Base-by-base conservation (phyloP, 2,329 filamentous ascomycete genomes). In the Fusarium vanettenii region DNA sequence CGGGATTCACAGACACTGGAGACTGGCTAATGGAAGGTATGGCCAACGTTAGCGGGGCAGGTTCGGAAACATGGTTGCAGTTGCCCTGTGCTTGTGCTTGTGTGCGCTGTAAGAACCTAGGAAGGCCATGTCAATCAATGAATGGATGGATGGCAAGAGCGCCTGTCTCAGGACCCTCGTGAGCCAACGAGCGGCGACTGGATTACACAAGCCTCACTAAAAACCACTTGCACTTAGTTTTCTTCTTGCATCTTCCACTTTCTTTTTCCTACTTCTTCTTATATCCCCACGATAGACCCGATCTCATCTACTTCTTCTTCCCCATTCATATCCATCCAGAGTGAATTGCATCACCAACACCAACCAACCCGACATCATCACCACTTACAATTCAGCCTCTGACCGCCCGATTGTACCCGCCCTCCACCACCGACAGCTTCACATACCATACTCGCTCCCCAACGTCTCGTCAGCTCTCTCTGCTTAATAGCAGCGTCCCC, bases 141-240 rank as follows among this genome's bases (percentile, higher is more conserved):
- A 22, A 48, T 37, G 59, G 43, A 48, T 48, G 16, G 14, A 48
- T 37, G 59, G 43, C 70, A 65, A 60, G 59, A 55, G 73, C 67
- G 43, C 27, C 43, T 25, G 41, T 33, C 39, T 55, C 35, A 59
- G 63, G 52, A 27, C 63, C 73, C 72, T 74, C 64, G 61, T 72
- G 71, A 71, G 73, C 75, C 72, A 77, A 73, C 71, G 64, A 76
- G 73, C 66, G 71, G 67, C 69, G 55, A 68, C 64, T 55, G 48
- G 66, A 75, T 78, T 75, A 76, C 66, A 64, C 70, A 75, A 71
- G 69, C 72, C 64, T 74, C 69, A 66, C 67, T 69, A 69, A 71
- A 67, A 35, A 64, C 11, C 31, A 25, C n/a, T 20, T 62, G 16
- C 33, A 62, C 37, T 50, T 50, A 39, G n/a, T 27, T 18, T 63